Evolutionary conservation across 2,329 filamentous ascomycete species (phyloP).

Genomic region (Botrytis elliptica): DNA sequence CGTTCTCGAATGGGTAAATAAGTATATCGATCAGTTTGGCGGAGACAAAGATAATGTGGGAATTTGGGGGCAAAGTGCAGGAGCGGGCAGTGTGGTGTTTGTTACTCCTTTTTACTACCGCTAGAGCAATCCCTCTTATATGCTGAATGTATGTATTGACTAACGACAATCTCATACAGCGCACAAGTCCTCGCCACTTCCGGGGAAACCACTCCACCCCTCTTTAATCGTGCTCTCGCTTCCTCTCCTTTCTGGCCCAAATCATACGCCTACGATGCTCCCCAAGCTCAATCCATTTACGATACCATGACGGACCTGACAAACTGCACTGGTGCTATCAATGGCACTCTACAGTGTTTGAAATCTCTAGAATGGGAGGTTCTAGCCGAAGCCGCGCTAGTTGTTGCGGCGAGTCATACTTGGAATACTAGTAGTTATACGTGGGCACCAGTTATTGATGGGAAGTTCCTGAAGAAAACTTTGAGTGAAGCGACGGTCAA

Average conservation of each 20-base stretch:
- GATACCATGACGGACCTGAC: constrained; percentile 45
- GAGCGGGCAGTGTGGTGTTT: constrained; percentile 50
- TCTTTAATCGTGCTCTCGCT: constrained; percentile 53
- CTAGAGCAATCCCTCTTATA: not conserved
- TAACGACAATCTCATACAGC: not conserved
- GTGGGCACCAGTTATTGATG: constrained; percentile 62
- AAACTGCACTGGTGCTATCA: constrained; percentile 44
- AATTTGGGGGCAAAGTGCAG: constrained; percentile 59
- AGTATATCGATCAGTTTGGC: constrained; percentile 58
- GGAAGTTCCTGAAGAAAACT: constrained; percentile 48
- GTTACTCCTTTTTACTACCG: not conserved
- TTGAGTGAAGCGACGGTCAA: constrained; percentile 45
- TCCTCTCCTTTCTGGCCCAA: constrained; percentile 54
- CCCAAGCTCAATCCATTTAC: constrained; percentile 47
- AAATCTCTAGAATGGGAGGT: constrained; percentile 53
- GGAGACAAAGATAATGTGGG: constrained; percentile 57
- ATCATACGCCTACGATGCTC: constrained; percentile 51
- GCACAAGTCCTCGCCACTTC: constrained; percentile 52
- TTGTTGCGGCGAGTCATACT: constrained; percentile 48
- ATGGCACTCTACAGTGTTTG: constrained; percentile 50
- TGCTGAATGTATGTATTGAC: not conserved
- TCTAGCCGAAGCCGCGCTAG: constrained; percentile 52
- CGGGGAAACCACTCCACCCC: constrained; percentile 42
- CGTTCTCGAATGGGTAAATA: constrained; percentile 57
- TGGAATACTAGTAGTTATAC: constrained; percentile 57